Percentiles rank a stretch among this genome's conserved stretches.
Conservation (phyloP, 805 yeast species). For the Kodamaea restingae region DNA sequence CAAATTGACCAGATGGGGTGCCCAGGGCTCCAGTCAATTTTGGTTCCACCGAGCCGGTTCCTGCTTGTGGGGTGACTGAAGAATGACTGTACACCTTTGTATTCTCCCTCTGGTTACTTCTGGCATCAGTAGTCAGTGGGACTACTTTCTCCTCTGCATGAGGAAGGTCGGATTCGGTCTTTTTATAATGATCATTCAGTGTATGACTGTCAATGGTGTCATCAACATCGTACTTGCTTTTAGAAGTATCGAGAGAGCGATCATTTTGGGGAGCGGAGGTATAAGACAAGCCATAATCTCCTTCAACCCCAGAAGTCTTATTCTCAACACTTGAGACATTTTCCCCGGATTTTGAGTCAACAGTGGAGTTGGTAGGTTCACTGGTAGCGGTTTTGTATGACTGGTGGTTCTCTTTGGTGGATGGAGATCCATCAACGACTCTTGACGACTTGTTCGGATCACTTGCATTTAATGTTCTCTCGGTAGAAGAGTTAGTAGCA, state of each 20-base stretch:
- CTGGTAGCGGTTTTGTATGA: neutral
- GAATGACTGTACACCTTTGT: neutral
- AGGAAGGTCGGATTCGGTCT: neutral
- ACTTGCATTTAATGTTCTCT: no score
- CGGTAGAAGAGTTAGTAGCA: no score
- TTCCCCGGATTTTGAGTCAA: no score
- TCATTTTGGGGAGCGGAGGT: no score
- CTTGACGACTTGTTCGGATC: no score
- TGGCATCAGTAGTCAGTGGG: neutral
- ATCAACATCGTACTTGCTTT: constrained; percentile 1
- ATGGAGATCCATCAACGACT: no score
- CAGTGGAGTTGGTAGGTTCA: no score
- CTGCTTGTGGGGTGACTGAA: neutral
- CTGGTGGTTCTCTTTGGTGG: neutral
- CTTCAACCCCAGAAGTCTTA: no score
- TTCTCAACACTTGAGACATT: no score
- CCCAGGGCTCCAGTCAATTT: constrained; percentile 1
- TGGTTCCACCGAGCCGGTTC: neutral
- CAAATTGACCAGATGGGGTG: constrained; percentile 1
- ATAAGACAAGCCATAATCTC: no score
- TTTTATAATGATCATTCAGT: neutral
- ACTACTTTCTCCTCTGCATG: neutral
- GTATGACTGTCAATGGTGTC: neutral
- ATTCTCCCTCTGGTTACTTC: neutral
- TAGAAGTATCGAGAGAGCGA: neutral